Base-by-base conservation (phyloP, 805 yeast species). In the Barnettozyma siamensis region DNA sequence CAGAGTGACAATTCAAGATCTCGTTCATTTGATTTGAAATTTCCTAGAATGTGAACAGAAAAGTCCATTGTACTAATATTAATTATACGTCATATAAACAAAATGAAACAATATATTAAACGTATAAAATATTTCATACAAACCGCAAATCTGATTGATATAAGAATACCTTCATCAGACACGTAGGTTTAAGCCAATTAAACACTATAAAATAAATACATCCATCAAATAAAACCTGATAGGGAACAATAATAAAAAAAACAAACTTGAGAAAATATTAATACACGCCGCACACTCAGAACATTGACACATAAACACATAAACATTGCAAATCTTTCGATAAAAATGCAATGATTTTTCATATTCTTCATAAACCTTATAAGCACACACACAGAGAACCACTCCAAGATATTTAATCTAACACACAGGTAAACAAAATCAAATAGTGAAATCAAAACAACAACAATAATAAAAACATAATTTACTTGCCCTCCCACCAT, bases 1-100 rank as follows among this genome's bases (percentile, higher is more conserved):
- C n/a, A n/a, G 24, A 21, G 9, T 21, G 24, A 21, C 24, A 7
- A 7, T 7, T 21, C 9, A 9, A 21, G n/a, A 13, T 17, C 28
- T 5, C 3, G 30, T 5, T 41, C 44, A 11, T 45, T 43, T 31
- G 48, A 50, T 16, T 35, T 50, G 31, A 41, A 34, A 31, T 48
- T 48, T 20, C 49, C 53, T 13, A 48, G 40, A 32, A 7, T 41
- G 39, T 35, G 36, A n/a, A n/a, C n/a, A n/a, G n/a, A n/a, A n/a
- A n/a, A n/a, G n/a, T n/a, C n/a, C n/a, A n/a, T n/a, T n/a, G n/a
- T n/a, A n/a, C n/a, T n/a, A n/a, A n/a, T n/a, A n/a, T n/a, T n/a
- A n/a, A n/a, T n/a, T n/a, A n/a, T n/a, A n/a, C n/a, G n/a, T n/a
- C n/a, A n/a, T n/a, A n/a, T n/a, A n/a, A n/a, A n/a, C n/a, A n/a